Percentiles rank a stretch among this genome's conserved stretches.
These are phyloP conservation scores for Coix lacrymajobi DNA, from an alignment of 176 grass and related monocot species.

Conservation along the genomic window DNA sequence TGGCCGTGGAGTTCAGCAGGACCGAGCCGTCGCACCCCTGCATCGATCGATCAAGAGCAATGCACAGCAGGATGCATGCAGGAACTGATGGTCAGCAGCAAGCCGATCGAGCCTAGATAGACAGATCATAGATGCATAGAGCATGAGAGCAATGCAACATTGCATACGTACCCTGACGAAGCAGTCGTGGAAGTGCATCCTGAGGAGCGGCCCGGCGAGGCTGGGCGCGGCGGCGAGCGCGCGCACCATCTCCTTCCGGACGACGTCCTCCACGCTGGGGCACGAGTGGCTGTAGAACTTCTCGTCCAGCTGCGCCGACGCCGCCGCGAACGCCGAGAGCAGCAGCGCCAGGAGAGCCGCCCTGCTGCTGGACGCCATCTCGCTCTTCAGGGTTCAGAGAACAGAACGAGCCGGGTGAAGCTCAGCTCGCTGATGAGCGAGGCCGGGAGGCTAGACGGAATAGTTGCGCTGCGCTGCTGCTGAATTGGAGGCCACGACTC, in stretches of 20 bases:
- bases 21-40: conserved; percentile 90
- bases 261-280: conserved; percentile 47
- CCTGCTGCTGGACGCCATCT: conserved; percentile 35
- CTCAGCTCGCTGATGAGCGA: background rate
- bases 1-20: conserved; percentile 39
- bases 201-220: conserved; percentile 74
- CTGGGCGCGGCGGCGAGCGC: conserved; percentile 54
- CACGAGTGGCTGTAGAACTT: conserved; percentile 61
- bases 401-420: background rate
- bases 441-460: background rate
- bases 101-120: background rate
- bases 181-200: conserved; percentile 96
- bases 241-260: conserved; percentile 45
- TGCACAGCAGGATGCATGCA: background rate
- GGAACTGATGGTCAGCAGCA: background rate
- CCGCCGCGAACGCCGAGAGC: conserved; percentile 10
- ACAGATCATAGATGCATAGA: background rate
- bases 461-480: conserved; percentile 9
- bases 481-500: conserved; percentile 15
- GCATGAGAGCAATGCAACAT: background rate
- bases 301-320: conserved; percentile 35
- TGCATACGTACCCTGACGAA: conserved; percentile 66
- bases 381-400: background rate
- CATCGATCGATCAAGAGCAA: background rate
- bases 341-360: background rate